Conservation (phyloP, 1,139 yeast species). For the Kodamaea suecica region DNA sequence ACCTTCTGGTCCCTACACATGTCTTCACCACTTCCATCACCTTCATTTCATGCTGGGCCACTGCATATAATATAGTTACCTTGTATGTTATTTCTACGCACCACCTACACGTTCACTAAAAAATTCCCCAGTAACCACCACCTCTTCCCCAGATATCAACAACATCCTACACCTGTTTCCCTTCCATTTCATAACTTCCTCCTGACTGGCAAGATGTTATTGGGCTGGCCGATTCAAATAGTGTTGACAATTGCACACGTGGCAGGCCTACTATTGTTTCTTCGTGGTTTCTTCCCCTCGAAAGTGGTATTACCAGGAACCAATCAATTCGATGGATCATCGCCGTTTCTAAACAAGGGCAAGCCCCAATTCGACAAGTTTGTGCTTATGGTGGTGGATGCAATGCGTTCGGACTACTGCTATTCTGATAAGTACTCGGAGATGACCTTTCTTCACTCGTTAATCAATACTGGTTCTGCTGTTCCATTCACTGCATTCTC, state of each 20-base stretch:
- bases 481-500: slow-evolving; percentile 88
- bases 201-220: slow-evolving; percentile 1
- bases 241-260: slow-evolving; percentile 7
- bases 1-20: too few species aligned
- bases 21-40: too few species aligned
- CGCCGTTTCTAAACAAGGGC: slow-evolving; percentile 19
- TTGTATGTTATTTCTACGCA: too few species aligned
- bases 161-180: too few species aligned
- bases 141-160: too few species aligned
- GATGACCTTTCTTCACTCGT: slow-evolving; percentile 63
- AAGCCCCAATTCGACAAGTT: slow-evolving; percentile 61
- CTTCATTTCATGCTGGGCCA: too few species aligned
- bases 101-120: too few species aligned
- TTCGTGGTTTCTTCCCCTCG: slow-evolving; percentile 86
- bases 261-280: slow-evolving; percentile 41
- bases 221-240: slow-evolving; percentile 8
- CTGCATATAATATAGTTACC: too few species aligned
- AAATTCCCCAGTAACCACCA: too few species aligned
- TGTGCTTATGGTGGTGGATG: slow-evolving; percentile 87
- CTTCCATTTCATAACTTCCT: too few species aligned
- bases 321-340: slow-evolving; percentile 26
- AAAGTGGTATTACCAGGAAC: slow-evolving; percentile 67
- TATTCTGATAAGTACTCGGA: slow-evolving; percentile 56
- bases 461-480: slow-evolving; percentile 68
- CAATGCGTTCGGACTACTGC: slow-evolving; percentile 84